phyloP scores from a whole-genome alignment of 2,329 filamentous ascomycete genomes.

The Diaporthe ilicicola region DNA sequence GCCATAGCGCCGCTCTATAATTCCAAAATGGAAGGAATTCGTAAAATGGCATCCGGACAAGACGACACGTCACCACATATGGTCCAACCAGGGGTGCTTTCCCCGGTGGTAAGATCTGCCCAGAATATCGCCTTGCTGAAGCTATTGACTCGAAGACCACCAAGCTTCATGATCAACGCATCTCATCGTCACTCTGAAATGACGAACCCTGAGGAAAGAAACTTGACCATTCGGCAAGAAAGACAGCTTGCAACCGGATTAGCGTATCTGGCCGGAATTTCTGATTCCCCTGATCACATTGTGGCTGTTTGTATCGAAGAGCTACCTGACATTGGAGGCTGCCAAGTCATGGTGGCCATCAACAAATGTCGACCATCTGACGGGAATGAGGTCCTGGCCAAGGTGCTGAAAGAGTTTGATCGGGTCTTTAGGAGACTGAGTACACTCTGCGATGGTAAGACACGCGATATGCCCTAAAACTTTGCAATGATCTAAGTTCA shows the following conservation, averaged over 20 bases:
- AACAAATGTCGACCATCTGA: background rate
- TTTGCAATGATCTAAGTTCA: background rate
- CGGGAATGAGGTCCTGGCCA: background rate
- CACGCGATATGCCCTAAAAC: background rate
- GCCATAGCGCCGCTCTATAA: background rate
- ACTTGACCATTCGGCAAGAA: constrained; percentile 6
- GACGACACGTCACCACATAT: background rate
- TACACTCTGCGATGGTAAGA: background rate
- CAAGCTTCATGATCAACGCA: background rate
- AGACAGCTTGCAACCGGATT: constrained; percentile 11
- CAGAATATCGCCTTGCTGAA: constrained; percentile 23
- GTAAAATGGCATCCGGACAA: too few species aligned
- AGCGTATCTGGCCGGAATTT: constrained; percentile 25
- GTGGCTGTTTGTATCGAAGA: constrained; percentile 29
- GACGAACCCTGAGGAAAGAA: background rate
- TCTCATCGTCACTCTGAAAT: background rate
- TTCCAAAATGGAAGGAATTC: background rate
- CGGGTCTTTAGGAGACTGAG: constrained; percentile 11
- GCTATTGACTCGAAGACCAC: background rate
- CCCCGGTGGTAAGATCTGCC: background rate
- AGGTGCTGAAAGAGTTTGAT: constrained; percentile 14
- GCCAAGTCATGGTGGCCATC: constrained; percentile 24
- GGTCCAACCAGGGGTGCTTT: background rate
- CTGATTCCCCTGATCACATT: background rate
- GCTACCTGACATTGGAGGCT: background rate